A percentile compares a stretch with the other conserved stretches of the same genome.
phyloP scores from a whole-genome alignment of 192 early-diverging fungal genomes.

The Coemansia sp. region DNA sequence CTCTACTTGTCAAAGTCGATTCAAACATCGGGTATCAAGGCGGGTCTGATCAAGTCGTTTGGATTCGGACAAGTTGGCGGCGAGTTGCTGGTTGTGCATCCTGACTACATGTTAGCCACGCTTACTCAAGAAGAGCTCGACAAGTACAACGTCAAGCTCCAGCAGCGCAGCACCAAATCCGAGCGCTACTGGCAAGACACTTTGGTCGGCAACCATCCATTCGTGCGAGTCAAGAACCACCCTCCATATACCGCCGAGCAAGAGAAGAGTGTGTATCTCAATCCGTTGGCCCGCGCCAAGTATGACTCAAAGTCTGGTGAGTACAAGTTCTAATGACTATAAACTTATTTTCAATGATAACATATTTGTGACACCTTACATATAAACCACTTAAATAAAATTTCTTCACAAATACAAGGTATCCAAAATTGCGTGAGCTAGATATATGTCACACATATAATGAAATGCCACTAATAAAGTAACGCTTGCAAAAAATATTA shows the following conservation, averaged over 20 bases:
- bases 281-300: constrained; percentile 32
- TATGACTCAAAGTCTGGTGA: constrained; percentile 18
- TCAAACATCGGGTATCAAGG: constrained; percentile 70
- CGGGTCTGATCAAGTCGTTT: constrained; percentile 69
- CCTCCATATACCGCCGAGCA: constrained; percentile 34
- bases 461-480: too few relatives aligned
- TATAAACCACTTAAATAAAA: too few relatives aligned
- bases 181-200: constrained; percentile 45
- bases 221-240: constrained; percentile 28
- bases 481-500: neutral
- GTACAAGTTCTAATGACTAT: constrained; percentile 23
- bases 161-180: constrained; percentile 11
- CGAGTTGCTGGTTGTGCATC: constrained; percentile 69
- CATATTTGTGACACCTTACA: too few relatives aligned
- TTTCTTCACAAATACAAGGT: too few relatives aligned
- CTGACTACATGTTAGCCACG: constrained; percentile 67
- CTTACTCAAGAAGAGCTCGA: constrained; percentile 10
- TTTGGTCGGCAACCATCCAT: constrained; percentile 41
- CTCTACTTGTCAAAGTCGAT: constrained; percentile 78
- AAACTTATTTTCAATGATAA: neutral
- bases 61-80: constrained; percentile 78
- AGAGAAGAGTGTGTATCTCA: constrained; percentile 24
- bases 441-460: too few relatives aligned
- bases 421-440: too few relatives aligned
- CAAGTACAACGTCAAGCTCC: constrained; percentile 21